Evolutionary conservation across 2,329 filamentous ascomycete genomes (phyloP).

Genomic region (Apiospora malaysiana): DNA sequence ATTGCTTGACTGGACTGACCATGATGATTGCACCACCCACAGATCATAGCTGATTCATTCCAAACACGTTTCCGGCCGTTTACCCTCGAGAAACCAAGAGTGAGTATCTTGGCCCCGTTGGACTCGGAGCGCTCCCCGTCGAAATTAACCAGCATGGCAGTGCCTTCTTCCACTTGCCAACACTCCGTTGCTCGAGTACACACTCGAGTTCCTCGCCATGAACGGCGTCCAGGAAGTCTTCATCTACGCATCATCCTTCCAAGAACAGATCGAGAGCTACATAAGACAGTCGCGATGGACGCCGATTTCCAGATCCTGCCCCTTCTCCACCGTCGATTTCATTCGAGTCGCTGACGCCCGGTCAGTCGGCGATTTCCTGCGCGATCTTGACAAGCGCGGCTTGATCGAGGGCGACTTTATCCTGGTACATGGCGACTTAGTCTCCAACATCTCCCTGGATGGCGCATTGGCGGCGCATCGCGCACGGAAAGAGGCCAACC

Average conservation of each 20-base stretch:
- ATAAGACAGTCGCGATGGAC: slow-evolving; percentile 79
- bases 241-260: slow-evolving; percentile 88
- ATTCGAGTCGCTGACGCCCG: slow-evolving; percentile 83
- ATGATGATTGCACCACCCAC: neutral
- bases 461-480: slow-evolving; percentile 78
- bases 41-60: slow-evolving; percentile 94
- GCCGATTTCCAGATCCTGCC: slow-evolving; percentile 56
- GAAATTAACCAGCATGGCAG: slow-evolving; percentile 50
- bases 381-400: slow-evolving; percentile 86
- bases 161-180: slow-evolving; percentile 94
- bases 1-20: slow-evolving; percentile 26
- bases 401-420: slow-evolving; percentile 91
- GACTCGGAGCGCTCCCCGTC: slow-evolving; percentile 19
- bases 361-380: slow-evolving; percentile 92
- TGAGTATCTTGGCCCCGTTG: slow-evolving; percentile 49
- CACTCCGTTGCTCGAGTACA: slow-evolving; percentile 95
- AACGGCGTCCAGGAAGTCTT: slow-evolving; percentile 94
- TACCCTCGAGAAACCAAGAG: slow-evolving; percentile 85
- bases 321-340: slow-evolving; percentile 83
- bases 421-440: slow-evolving; percentile 88
- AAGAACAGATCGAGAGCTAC: slow-evolving; percentile 85
- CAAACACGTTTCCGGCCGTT: slow-evolving; percentile 92
- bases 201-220: slow-evolving; percentile 93
- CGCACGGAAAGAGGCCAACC: slow-evolving; percentile 79
- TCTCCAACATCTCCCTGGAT: slow-evolving; percentile 89